Evolutionary conservation across 2,329 filamentous ascomycete genomes (phyloP).

Genomic region (Thermoascus crustaceus): DNA sequence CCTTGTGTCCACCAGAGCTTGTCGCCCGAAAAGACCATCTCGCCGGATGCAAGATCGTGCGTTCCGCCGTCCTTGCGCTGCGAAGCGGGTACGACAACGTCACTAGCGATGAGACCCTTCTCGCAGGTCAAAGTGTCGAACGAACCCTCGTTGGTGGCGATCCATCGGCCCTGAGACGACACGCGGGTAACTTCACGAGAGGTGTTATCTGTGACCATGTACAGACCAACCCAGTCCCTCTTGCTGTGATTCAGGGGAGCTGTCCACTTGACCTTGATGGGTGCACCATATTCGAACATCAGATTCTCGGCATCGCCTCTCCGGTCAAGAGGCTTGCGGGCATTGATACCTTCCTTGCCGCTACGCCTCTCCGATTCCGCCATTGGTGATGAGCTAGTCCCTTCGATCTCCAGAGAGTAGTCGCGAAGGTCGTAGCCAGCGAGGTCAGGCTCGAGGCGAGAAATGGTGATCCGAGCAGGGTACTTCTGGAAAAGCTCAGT

Average conservation of each 20-base stretch:
- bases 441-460: slow-evolving; percentile 68
- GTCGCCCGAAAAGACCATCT: slow-evolving; percentile 81
- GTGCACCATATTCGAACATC: slow-evolving; percentile 79
- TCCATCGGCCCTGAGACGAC: slow-evolving; percentile 80
- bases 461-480: slow-evolving; percentile 76
- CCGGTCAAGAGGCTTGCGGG: slow-evolving; percentile 56
- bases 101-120: slow-evolving; percentile 63
- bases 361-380: slow-evolving; percentile 53
- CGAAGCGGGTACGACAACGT: slow-evolving; percentile 48
- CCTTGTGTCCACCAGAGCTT: slow-evolving; percentile 97
- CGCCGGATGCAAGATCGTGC: slow-evolving; percentile 61
- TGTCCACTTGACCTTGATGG: slow-evolving; percentile 83
- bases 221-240: slow-evolving; percentile 92
- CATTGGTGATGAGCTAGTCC: slow-evolving; percentile 48
- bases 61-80: slow-evolving; percentile 39
- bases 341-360: slow-evolving; percentile 65
- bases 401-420: slow-evolving; percentile 69
- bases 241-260: slow-evolving; percentile 81
- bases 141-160: slow-evolving; percentile 65
- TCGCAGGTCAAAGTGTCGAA: slow-evolving; percentile 72
- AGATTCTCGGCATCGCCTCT: slow-evolving; percentile 61
- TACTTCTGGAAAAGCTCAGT: slow-evolving; percentile 82
- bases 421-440: slow-evolving; percentile 70
- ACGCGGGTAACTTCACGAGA: slow-evolving; percentile 78
- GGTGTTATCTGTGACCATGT: slow-evolving; percentile 89